Evolutionary conservation across 2,329 filamentous ascomycete genomes (phyloP).

Genomic region (Graphilbum sp.): DNA sequence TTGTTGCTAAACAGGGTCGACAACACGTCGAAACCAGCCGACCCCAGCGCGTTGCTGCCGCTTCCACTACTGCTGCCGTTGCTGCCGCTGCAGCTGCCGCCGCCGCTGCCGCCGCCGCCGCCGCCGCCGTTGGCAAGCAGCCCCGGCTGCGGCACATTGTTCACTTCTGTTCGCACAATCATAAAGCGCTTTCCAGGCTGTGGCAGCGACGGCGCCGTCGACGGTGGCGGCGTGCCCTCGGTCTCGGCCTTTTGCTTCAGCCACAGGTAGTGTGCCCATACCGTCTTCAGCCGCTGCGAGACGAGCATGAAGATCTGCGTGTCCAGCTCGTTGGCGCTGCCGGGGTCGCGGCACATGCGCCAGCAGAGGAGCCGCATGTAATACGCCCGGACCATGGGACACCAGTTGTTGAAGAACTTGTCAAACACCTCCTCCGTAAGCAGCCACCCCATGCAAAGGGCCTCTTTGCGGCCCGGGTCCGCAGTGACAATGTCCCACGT

Average conservation of each 20-base stretch:
- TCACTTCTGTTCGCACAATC: constrained; percentile 67
- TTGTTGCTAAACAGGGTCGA: constrained; percentile 1
- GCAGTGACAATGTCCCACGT: constrained; percentile 59
- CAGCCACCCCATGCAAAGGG: constrained; percentile 59
- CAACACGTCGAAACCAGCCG: constrained; percentile 5
- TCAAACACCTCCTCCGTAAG: constrained; percentile 61
- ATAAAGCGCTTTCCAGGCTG: constrained; percentile 74
- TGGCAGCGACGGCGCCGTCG: constrained; percentile 67
- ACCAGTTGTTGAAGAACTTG: constrained; percentile 83
- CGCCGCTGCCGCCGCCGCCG: background rate
- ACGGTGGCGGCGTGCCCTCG: constrained; percentile 39
- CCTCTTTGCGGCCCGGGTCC: constrained; percentile 49
- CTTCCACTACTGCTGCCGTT: background rate
- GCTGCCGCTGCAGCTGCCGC: background rate
- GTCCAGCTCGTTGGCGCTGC: constrained; percentile 46
- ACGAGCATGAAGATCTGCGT: constrained; percentile 56
- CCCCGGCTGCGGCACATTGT: constrained; percentile 27
- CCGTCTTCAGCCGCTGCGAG: constrained; percentile 48
- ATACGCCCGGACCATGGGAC: constrained; percentile 85
- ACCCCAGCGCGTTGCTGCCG: background rate
- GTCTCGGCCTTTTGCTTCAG: constrained; percentile 51
- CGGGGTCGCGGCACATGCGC: constrained; percentile 66
- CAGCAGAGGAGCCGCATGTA: constrained; percentile 84
- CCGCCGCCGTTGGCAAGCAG: constrained; percentile 13
- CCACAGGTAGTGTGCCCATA: constrained; percentile 69